Base-by-base conservation (phyloP, 2,329 filamentous ascomycete species). In the Neofusicoccum ribis region DNA sequence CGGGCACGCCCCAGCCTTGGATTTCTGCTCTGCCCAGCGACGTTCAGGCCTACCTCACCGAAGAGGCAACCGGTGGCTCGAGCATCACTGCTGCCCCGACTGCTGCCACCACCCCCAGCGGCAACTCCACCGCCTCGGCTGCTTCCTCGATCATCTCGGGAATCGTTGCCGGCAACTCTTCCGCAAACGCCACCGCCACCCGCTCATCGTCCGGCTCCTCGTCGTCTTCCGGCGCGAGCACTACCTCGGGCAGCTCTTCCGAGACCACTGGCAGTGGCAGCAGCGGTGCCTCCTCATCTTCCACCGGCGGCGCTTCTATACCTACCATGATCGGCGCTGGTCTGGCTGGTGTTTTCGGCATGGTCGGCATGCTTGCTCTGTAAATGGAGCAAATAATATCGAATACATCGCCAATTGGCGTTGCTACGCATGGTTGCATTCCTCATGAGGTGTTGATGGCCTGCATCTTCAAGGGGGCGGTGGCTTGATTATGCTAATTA, bases 11-110 rank as follows among this genome's bases (percentile, higher is more conserved):
- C 17, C 80, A 81, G 17, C 67, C 72, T 3, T 83, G 81, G 81
- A 83, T 80, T 73, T 70, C 75, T 8, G 74, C 77, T 8, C 77
- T 83, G 3, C 81, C 81, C 6, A 70, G 75, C 50, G 79, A 80
- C 64, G 75, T 83, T 52, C 76, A 83, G 74, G 77, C 72, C 51
- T 78, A 78, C 67, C 73, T 83, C 51, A 70, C 37, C 20, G 39
- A 14, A 47, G 66, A 69, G 27, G 68, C 64, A 8, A 37, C 56
- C 8, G 39, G 36, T 5, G 61, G 39, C 23, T 50, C 50, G 5
- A 52, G 39, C 20, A 31, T 47, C 27, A 65, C 64, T 23, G 39
- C 56, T n/a, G 56, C 56, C 20, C 37, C 64, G 5, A 47, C 64
- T 47, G 71, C 73, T 5, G 63, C 68, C 27, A 68, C 63, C 27